Evolutionary conservation across 2,329 filamentous ascomycete species (phyloP).

Genomic region (Thielaviopsis punctulata): DNA sequence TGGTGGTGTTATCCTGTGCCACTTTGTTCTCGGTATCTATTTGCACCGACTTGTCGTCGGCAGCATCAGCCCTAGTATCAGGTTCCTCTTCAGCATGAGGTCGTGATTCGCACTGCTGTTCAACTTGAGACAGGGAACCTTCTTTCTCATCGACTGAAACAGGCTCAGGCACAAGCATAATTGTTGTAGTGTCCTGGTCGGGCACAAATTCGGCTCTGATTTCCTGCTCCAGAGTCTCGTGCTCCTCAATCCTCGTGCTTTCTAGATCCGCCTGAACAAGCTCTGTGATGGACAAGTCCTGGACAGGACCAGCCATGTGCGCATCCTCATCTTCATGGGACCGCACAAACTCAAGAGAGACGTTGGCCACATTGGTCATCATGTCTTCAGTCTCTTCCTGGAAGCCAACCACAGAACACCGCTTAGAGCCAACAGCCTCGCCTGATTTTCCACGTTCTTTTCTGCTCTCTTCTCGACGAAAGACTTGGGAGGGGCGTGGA

Average conservation of each 20-base stretch:
- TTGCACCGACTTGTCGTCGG: neutral
- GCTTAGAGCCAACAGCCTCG: neutral
- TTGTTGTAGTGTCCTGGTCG: neutral
- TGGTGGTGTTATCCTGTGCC: neutral
- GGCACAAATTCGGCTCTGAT: neutral
- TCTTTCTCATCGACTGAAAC: neutral
- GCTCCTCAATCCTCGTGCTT: neutral
- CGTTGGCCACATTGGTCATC: conserved; percentile 3
- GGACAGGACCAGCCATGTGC: neutral
- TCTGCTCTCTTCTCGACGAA: neutral
- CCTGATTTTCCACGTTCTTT: neutral
- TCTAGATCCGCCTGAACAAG: neutral
- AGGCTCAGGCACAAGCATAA: neutral
- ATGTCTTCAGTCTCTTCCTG: conserved; percentile 13
- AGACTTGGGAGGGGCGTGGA: neutral
- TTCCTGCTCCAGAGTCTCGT: neutral
- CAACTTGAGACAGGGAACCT: neutral
- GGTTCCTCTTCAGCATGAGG: neutral
- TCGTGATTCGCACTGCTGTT: neutral
- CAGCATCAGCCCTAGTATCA: too few species aligned
- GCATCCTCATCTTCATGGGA: neutral
- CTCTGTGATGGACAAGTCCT: neutral
- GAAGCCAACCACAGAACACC: neutral
- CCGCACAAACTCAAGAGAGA: neutral
- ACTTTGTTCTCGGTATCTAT: neutral